These are phyloP conservation scores for Pseudogymnoascus sp. DNA, from an alignment of 2,329 filamentous ascomycete genomes.

Conservation along the genomic window DNA sequence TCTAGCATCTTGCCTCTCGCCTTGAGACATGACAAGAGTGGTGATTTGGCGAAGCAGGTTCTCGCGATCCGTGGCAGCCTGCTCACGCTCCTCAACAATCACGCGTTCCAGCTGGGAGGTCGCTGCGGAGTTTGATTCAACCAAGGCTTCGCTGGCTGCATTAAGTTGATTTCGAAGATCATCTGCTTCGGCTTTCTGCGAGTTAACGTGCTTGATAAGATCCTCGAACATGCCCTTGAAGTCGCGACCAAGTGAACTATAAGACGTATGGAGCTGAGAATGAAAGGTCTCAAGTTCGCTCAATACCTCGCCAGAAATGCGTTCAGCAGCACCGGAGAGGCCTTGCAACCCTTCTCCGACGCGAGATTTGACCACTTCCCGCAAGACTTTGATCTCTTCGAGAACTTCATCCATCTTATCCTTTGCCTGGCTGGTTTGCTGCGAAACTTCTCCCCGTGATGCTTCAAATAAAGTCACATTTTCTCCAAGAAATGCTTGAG, in stretches of 20 bases:
- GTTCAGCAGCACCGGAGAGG: constrained; percentile 74
- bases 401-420: constrained; percentile 86
- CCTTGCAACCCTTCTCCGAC: constrained; percentile 79
- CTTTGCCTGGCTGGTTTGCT: constrained; percentile 60
- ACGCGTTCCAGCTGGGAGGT: constrained; percentile 59
- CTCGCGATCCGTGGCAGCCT: constrained; percentile 64
- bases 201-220: constrained; percentile 62
- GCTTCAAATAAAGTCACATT: constrained; percentile 59
- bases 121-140: constrained; percentile 59
- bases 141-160: constrained; percentile 56
- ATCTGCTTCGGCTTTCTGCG: constrained; percentile 70
- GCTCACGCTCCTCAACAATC: constrained; percentile 66
- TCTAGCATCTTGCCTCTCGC: constrained; percentile 63
- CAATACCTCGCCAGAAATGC: constrained; percentile 82
- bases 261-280: constrained; percentile 71
- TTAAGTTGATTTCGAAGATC: constrained; percentile 63
- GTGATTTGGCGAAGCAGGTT: constrained; percentile 69
- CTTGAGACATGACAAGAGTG: constrained; percentile 64
- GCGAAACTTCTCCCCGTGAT: constrained; percentile 59
- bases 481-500: constrained; percentile 60
- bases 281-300: constrained; percentile 81
- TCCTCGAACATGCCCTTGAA: constrained; percentile 82
- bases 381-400: constrained; percentile 82
- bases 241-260: constrained; percentile 73
- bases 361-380: constrained; percentile 77